Evolutionary conservation across 202 grass and related monocot species (phyloP).

Genomic region (Carex sylvatica): DNA sequence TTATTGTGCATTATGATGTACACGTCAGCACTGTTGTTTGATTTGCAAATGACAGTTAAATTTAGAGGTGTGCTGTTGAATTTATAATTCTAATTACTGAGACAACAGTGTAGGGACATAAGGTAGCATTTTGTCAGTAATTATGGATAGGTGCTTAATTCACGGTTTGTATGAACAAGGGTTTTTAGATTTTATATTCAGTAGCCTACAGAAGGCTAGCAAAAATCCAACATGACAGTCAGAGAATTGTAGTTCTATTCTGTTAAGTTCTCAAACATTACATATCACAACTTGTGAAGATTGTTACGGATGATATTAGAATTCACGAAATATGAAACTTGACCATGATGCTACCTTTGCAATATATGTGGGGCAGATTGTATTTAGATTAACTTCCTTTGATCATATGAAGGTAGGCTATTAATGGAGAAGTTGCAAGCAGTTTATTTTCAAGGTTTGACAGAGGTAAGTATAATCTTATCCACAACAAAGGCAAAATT

Average conservation of each 20-base stretch:
- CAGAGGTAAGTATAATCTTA: neutral
- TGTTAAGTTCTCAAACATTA: neutral
- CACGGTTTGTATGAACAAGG: neutral
- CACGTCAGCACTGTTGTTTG: neutral
- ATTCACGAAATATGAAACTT: neutral
- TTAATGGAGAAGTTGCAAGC: slow-evolving; percentile 24
- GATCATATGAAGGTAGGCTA: slow-evolving; percentile 32
- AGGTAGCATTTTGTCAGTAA: neutral
- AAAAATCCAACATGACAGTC: neutral
- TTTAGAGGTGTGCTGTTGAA: neutral
- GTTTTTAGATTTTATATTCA: neutral
- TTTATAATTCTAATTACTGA: neutral
- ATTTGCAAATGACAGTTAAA: neutral
- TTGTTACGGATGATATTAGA: neutral
- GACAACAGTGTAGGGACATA: neutral
- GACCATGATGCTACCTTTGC: neutral
- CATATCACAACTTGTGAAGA: neutral
- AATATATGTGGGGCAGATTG: neutral
- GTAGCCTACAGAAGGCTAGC: neutral
- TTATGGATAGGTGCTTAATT: neutral
- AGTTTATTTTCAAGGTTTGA: neutral
- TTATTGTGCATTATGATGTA: neutral
- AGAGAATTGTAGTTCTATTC: neutral
- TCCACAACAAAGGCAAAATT: neutral
- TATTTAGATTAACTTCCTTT: slow-evolving; percentile 30